These are phyloP conservation scores for Aurantiochytrium sp. DNA, from an alignment of 108 stramenopile species.

Conservation along the genomic window DNA sequence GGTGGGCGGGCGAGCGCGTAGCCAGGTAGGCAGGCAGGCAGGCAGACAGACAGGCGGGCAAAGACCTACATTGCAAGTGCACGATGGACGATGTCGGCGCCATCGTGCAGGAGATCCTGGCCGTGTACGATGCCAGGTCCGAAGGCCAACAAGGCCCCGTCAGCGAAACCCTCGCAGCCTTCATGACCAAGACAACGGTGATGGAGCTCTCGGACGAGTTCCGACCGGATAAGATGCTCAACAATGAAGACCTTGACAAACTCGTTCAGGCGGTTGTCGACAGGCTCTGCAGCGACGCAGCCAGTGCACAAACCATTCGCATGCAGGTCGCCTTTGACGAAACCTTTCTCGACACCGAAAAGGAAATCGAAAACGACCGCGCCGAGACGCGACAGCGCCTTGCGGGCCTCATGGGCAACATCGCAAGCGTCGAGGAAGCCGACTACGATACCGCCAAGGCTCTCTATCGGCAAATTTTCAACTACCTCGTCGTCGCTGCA, in stretches of 20 bases:
- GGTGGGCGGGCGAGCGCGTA: too few relatives aligned
- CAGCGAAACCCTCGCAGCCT: slow-evolving; percentile 48
- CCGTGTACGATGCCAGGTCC: slow-evolving; percentile 23
- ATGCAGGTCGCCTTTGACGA: slow-evolving; percentile 14
- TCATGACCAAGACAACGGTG: slow-evolving; percentile 26
- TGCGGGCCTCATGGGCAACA: slow-evolving; percentile 23
- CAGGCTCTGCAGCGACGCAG: neutral
- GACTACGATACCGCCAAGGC: slow-evolving; percentile 46
- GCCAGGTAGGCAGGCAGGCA: too few relatives aligned
- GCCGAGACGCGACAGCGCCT: slow-evolving; percentile 9
- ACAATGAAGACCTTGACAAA: slow-evolving; percentile 35
- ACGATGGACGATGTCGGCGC: slow-evolving; percentile 52
- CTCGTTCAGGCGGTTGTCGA: slow-evolving; percentile 25
- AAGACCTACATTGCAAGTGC: neutral
- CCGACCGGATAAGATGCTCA: slow-evolving; percentile 15
- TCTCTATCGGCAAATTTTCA: slow-evolving; percentile 51
- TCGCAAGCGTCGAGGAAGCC: slow-evolving; percentile 15
- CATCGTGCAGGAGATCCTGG: slow-evolving; percentile 35
- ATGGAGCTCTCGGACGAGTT: neutral
- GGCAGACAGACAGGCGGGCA: too few relatives aligned
- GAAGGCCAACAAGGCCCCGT: slow-evolving; percentile 17
- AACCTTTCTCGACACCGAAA: neutral
- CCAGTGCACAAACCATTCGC: neutral
- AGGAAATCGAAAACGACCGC: neutral
- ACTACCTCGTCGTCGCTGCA: slow-evolving; percentile 28